These are phyloP conservation scores for Xylaria cubensis DNA, from an alignment of 495 filamentous ascomycete genomes.

Conservation along the genomic window DNA sequence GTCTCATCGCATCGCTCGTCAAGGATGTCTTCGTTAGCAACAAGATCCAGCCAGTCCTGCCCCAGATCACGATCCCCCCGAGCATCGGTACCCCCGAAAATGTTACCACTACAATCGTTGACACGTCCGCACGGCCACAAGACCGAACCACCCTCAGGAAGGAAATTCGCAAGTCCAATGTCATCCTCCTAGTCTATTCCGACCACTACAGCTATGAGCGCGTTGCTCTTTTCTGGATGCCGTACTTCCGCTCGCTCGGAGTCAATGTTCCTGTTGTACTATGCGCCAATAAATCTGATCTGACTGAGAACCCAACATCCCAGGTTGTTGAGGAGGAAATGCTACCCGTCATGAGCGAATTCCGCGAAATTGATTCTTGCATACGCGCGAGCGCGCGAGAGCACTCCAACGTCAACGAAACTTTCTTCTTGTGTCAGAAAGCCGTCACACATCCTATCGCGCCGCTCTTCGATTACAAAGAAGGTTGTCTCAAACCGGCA, in stretches of 20 bases:
- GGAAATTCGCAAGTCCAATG: constrained; percentile 94
- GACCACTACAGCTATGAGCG: constrained; percentile 99
- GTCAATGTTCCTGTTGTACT: constrained; percentile 98
- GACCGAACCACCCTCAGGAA: constrained; percentile 86
- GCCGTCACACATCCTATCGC: constrained; percentile 98
- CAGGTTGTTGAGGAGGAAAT: constrained; percentile 95
- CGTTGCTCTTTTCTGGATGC: constrained; percentile 96
- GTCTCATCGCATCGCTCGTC: constrained; percentile 79
- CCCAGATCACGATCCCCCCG: constrained; percentile 91
- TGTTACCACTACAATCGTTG: constrained; percentile 94
- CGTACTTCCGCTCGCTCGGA: constrained; percentile 93
- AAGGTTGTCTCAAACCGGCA: constrained; percentile 83
- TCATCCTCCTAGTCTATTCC: constrained; percentile 95
- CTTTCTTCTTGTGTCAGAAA: constrained; percentile 96
- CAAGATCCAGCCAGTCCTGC: constrained; percentile 93
- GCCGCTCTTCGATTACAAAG: constrained; percentile 94
- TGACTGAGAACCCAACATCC: constrained; percentile 72
- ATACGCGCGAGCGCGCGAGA: constrained; percentile 95
- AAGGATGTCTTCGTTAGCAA: constrained; percentile 93
- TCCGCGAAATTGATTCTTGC: constrained; percentile 98
- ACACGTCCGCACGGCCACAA: constrained; percentile 94
- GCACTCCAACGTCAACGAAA: constrained; percentile 94
- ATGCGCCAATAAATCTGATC: constrained; percentile 95
- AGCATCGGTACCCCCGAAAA: constrained; percentile 88
- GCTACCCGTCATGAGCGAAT: constrained; percentile 97